Conservation (phyloP, 2,329 filamentous ascomycete genomes). For the Penicillium sp. region DNA sequence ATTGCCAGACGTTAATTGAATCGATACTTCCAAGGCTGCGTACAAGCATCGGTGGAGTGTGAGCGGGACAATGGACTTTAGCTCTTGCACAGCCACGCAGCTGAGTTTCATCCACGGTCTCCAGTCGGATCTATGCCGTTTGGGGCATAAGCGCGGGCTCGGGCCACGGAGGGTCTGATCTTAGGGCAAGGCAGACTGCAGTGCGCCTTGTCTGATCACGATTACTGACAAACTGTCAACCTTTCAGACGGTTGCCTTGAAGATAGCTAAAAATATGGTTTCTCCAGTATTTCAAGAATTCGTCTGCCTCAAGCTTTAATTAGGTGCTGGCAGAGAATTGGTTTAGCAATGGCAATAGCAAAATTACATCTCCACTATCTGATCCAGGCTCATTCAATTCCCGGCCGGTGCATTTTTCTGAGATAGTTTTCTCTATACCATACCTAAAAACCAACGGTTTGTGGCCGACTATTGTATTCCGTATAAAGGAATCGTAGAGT, state of each 20-base stretch:
- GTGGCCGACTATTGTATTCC: no score
- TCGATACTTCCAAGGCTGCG: background rate
- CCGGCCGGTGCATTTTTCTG: no score
- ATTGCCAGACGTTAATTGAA: background rate
- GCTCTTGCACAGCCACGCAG: conserved; percentile 36
- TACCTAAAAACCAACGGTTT: no score
- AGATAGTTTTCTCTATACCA: no score
- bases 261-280: conserved; percentile 1
- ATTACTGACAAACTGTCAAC: background rate
- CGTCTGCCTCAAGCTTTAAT: conserved; percentile 5
- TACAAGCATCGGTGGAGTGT: conserved; percentile 12
- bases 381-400: no score
- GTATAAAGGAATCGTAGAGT: no score
- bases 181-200: conserved; percentile 23
- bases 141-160: conserved; percentile 9
- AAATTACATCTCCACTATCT: no score
- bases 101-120: conserved; percentile 26
- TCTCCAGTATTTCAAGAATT: background rate
- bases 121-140: conserved; percentile 16
- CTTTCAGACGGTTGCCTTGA: background rate
- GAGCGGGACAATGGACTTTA: conserved; percentile 8
- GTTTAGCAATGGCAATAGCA: no score
- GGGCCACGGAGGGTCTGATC: conserved; percentile 5
- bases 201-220: conserved; percentile 16
- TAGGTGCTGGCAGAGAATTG: background rate